A percentile compares a stretch with the other conserved stretches of the same genome.
Conservation (phyloP, 1,284 basidiomycete genomes). For the Leccinum cinnamomeum region DNA sequence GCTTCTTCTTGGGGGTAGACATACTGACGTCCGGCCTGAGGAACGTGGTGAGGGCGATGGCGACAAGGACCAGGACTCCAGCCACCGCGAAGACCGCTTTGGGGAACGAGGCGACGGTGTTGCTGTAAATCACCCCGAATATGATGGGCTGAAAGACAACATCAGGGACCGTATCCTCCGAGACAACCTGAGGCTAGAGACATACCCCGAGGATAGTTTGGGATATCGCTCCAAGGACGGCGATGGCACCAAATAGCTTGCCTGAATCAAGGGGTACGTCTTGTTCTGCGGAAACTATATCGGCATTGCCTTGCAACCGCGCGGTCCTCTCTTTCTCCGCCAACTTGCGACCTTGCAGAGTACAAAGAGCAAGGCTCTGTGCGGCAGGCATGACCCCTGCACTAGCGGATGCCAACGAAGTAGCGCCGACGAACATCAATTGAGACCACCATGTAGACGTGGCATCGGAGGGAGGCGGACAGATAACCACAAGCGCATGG, state of each 20-base stretch:
- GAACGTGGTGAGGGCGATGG: slow-evolving; percentile 49
- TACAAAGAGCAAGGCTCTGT: slow-evolving; percentile 70
- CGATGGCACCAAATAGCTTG: slow-evolving; percentile 65
- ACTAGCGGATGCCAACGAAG: slow-evolving; percentile 58
- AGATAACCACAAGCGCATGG: slow-evolving; percentile 55
- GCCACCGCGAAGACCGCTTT: slow-evolving; percentile 65
- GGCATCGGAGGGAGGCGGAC: slow-evolving; percentile 42
- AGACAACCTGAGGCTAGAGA: slow-evolving; percentile 1
- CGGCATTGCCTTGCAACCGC: slow-evolving; percentile 12
- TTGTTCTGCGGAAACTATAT: slow-evolving; percentile 15
- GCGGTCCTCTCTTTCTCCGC: slow-evolving; percentile 31
- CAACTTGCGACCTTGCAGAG: slow-evolving; percentile 55
- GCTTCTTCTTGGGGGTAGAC: slow-evolving; percentile 17
- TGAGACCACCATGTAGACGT: slow-evolving; percentile 38
- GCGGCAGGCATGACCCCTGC: slow-evolving; percentile 62
- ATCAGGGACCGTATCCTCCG: not conserved
- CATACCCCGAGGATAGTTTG: slow-evolving; percentile 69
- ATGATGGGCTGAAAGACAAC: slow-evolving; percentile 55
- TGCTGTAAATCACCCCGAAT: slow-evolving; percentile 67
- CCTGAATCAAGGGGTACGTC: slow-evolving; percentile 43
- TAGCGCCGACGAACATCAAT: slow-evolving; percentile 55
- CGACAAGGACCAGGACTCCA: slow-evolving; percentile 47
- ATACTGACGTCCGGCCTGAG: slow-evolving; percentile 45
- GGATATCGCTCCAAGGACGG: slow-evolving; percentile 62
- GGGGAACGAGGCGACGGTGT: slow-evolving; percentile 63